phyloP scores from a whole-genome alignment of 2,329 filamentous ascomycete species.

The Paecilomyces niveus region DNA sequence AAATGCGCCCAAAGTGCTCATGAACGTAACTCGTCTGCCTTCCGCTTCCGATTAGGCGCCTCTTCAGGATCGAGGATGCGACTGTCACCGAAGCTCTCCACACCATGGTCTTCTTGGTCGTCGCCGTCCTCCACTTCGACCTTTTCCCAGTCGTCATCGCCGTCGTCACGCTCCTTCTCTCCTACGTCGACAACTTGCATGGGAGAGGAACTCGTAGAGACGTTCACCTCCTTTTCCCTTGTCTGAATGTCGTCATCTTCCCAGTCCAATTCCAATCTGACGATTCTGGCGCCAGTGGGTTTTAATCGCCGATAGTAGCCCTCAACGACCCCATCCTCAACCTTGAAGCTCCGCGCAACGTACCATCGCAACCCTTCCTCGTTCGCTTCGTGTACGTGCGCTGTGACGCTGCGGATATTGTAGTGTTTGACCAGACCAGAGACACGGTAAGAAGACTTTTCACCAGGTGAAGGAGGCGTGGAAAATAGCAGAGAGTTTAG shows the following conservation, averaged over 20 bases:
- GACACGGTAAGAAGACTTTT: constrained; percentile 12
- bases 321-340: constrained; percentile 43
- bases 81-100: constrained; percentile 26
- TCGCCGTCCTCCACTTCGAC: constrained; percentile 30
- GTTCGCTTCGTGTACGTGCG: constrained; percentile 60
- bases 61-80: constrained; percentile 16
- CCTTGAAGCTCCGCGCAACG: constrained; percentile 48
- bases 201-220: background rate
- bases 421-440: constrained; percentile 41
- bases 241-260: constrained; percentile 10
- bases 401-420: constrained; percentile 47
- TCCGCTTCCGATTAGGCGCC: constrained; percentile 5
- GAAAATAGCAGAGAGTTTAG: constrained; percentile 37
- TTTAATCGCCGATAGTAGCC: constrained; percentile 54
- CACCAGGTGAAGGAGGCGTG: constrained; percentile 3
- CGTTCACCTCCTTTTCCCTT: background rate
- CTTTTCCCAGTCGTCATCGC: constrained; percentile 38
- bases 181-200: background rate
- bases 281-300: constrained; percentile 49
- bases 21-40: constrained; percentile 4
- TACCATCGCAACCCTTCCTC: constrained; percentile 56
- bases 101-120: constrained; percentile 23
- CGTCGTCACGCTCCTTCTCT: constrained; percentile 11
- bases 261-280: constrained; percentile 33
- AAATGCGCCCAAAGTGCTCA: background rate